Evolutionary conservation across 192 early-diverging fungal species (phyloP), one percentile per base, ranked within the genome.

Genomic region (Pilobolus umbonatus): DNA sequence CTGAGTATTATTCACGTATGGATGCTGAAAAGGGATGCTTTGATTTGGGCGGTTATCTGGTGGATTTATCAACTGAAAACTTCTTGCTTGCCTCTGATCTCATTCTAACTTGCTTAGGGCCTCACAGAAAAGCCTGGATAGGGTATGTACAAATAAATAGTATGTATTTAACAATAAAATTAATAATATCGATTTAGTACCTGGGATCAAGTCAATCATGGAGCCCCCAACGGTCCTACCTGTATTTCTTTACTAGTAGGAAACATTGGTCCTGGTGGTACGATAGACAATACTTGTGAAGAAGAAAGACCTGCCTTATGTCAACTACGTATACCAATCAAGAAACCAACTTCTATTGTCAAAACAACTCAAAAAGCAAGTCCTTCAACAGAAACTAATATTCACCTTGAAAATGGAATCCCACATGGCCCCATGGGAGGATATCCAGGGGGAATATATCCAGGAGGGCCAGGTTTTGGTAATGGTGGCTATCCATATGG

Each of bases 121-220:
- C 51, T 35, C 11, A 34, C 24, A 9, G 7, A 24, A 38, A 2
- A 17, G 34, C 51, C 24, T 53, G 51, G 51, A 53, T 53, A 36
- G 29, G 51, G 51, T 53, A 42, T 1, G 14, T 4, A 12, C 3
- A 40, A 40, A 40, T 15, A 10, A 11, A 31, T 0, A 36, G 5
- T 10, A 15, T 34, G n/a, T 30, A 29, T 30, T 50, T 49, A 15
- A 5, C 32, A 32, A 51, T 31, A 19, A 24, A 35, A 14, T 35
- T 35, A 52, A 40, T 40, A 40, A 15, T 40, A 8, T 8, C 11
- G n/a, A 51, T n/a, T 30, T 38, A 53, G 51, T 21, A 36, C 51
- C 24, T 54, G 51, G 51, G 51, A 54, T 24, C 34, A 52, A 21
- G 0, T 14, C 9, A 38, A 52, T 31, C 15, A 8, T 51, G 28